Percentiles rank a stretch among this genome's conserved stretches.
These are phyloP conservation scores for Iris pallida DNA, from an alignment of 116 monocot species.

Conservation along the genomic window DNA sequence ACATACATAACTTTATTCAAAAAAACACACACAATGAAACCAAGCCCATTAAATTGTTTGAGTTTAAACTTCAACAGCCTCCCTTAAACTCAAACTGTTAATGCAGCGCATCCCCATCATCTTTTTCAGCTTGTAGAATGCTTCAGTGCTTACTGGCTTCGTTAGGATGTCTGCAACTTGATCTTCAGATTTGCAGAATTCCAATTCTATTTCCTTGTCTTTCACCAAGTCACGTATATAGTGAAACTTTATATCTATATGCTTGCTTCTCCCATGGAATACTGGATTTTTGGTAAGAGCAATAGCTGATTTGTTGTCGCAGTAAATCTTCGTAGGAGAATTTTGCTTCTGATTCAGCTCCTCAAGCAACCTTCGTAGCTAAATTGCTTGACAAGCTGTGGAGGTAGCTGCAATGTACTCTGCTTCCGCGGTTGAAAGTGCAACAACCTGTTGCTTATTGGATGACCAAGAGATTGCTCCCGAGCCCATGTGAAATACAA, in stretches of 20 bases:
- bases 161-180: not conserved
- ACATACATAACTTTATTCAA: too few relatives aligned
- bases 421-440: not conserved
- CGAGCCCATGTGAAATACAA: not conserved
- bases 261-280: not conserved
- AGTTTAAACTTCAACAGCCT: too few relatives aligned
- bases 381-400: not conserved
- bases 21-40: too few relatives aligned
- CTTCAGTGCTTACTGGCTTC: not conserved
- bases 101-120: too few relatives aligned
- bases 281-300: not conserved
- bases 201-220: not conserved
- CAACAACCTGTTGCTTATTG: slow-evolving; percentile 1
- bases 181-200: too few relatives aligned
- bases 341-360: not conserved
- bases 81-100: too few relatives aligned
- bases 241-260: not conserved
- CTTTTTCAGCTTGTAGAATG: not conserved
- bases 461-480: slow-evolving; percentile 1
- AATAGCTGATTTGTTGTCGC: not conserved
- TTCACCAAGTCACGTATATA: not conserved
- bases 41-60: too few relatives aligned
- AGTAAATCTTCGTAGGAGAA: not conserved
- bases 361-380: not conserved
- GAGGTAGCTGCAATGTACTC: not conserved